Conservation (phyloP, 345 rosid genomes). For the Eucalyptus brandiana region DNA sequence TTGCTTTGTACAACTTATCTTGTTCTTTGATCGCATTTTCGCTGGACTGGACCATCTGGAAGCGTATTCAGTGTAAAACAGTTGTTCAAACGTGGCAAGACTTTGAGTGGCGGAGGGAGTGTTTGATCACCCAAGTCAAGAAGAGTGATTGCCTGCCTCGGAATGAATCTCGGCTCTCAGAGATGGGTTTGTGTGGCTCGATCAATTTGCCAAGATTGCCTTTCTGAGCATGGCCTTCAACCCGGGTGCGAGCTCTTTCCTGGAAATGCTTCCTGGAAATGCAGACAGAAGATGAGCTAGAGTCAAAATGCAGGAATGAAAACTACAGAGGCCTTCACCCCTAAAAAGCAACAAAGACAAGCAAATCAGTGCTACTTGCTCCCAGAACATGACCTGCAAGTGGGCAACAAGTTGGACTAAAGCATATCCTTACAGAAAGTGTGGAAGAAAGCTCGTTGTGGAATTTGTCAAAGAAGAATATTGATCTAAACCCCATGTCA, state of each 20-base stretch:
- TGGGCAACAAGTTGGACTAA: too few species aligned
- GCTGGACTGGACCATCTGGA: background rate
- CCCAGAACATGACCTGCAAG: background rate
- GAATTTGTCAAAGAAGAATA: too few species aligned
- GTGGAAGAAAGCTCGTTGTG: slow-evolving; percentile 6
- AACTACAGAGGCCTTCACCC: slow-evolving; percentile 13
- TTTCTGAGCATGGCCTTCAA: slow-evolving; percentile 41
- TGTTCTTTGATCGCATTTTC: background rate
- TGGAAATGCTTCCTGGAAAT: slow-evolving; percentile 8
- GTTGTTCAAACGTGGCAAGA: background rate
- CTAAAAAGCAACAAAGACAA: slow-evolving; percentile 9
- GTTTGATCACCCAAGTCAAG: background rate
- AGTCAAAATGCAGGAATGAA: background rate
- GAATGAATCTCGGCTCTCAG: slow-evolving; percentile 2
- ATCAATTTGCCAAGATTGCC: slow-evolving; percentile 1
- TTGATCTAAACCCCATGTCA: background rate
- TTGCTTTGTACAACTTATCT: background rate
- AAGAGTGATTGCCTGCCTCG: background rate
- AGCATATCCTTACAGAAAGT: slow-evolving; percentile 16
- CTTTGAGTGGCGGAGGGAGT: background rate
- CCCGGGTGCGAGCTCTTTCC: slow-evolving; percentile 10
- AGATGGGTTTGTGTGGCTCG: slow-evolving; percentile 11
- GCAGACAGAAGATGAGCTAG: slow-evolving; percentile 7
- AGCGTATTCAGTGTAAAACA: background rate
- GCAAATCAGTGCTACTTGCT: slow-evolving; percentile 13